Conservation (phyloP, 2,329 filamentous ascomycete species). For the Metarhizium brunneum region DNA sequence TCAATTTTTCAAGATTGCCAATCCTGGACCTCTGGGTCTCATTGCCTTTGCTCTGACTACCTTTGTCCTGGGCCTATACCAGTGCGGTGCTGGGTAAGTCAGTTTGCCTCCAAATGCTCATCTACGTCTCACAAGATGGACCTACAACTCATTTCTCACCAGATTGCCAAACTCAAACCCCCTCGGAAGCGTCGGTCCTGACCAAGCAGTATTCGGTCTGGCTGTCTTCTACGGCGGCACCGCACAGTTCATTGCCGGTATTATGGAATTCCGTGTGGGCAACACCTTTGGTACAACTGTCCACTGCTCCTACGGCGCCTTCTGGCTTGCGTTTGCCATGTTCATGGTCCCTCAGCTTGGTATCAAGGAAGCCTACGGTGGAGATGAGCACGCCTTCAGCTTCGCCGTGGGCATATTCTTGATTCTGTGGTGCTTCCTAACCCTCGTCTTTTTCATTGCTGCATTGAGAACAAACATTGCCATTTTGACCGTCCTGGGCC, state of each 20-base stretch:
- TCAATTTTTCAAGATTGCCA: slow-evolving; percentile 38
- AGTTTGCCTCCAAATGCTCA: neutral
- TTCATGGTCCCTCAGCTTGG: slow-evolving; percentile 42
- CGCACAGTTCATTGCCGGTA: slow-evolving; percentile 59
- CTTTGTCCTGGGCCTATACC: slow-evolving; percentile 44
- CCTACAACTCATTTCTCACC: neutral
- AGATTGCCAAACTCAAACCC: slow-evolving; percentile 26
- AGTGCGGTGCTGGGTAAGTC: slow-evolving; percentile 40
- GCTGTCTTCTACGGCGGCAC: slow-evolving; percentile 50
- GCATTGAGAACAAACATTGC: slow-evolving; percentile 49
- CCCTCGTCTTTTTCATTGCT: slow-evolving; percentile 43
- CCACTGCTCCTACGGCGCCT: slow-evolving; percentile 51
- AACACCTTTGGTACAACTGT: slow-evolving; percentile 55
- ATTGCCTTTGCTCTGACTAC: slow-evolving; percentile 58
- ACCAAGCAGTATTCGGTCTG: slow-evolving; percentile 26
- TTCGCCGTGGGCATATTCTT: slow-evolving; percentile 48
- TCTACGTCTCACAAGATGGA: neutral
- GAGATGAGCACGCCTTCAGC: slow-evolving; percentile 30
- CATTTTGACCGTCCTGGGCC: slow-evolving; percentile 48
- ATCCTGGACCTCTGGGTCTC: slow-evolving; percentile 51
- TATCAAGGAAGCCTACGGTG: slow-evolving; percentile 35
- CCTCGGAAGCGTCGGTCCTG: slow-evolving; percentile 22
- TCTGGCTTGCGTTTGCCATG: slow-evolving; percentile 53
- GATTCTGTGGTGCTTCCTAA: slow-evolving; percentile 52
- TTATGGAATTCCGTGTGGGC: slow-evolving; percentile 43